Base-by-base conservation (phyloP, 2,329 filamentous ascomycete species). In the Aspergillus spinulosporus region DNA sequence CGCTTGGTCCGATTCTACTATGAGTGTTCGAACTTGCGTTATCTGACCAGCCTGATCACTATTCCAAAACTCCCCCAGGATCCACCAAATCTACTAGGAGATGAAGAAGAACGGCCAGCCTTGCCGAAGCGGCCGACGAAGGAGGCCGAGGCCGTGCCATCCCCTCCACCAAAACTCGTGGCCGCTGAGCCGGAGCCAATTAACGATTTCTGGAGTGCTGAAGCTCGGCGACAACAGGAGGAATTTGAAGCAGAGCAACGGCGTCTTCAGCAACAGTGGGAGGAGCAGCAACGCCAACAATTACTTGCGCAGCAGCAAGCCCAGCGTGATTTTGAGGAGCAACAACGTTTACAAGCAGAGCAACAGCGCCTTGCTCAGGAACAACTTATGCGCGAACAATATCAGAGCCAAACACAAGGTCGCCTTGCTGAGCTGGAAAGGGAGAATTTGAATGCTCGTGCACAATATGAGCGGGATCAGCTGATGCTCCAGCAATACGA, bases 1-100 rank as follows among this genome's bases (percentile, higher is more conserved):
- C 89, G 94, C 14, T 84, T 99, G 12, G 89, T 96, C 71, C 94
- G 95, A 70, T 99, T 97, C 77, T 99, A 99, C 78, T 97, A 97
- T 75, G 94, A 99, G 76, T 99, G 94, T 76, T 97, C 94, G 8
- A 99, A 97, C 73, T 82, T 99, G 54, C 88, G 94, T 65, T 99
- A 99, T 72, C 83, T 99, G 48, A 99, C 94, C 11, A 96, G 92
- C 68, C 81, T 99, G 50, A 97, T 99, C 69, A 96, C 91, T 1
- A 91, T 99, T 5, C 94, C 94, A 1, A 97, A 97, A 73, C 83
- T 99, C 49, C 92, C 94, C 0, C 90, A 96, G 75, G 92, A 97
- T 54, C 90, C 94, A 0, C 94, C 94, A 0, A 97, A 90, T 67
- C 81, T 97, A 39, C 81, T 97, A 12, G 85, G 86, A 15, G 92